A percentile compares a stretch with the other conserved stretches of the same genome.
phyloP scores from a whole-genome alignment of 1,139 yeast genomes.

The Wickerhamomyces sp. region DNA sequence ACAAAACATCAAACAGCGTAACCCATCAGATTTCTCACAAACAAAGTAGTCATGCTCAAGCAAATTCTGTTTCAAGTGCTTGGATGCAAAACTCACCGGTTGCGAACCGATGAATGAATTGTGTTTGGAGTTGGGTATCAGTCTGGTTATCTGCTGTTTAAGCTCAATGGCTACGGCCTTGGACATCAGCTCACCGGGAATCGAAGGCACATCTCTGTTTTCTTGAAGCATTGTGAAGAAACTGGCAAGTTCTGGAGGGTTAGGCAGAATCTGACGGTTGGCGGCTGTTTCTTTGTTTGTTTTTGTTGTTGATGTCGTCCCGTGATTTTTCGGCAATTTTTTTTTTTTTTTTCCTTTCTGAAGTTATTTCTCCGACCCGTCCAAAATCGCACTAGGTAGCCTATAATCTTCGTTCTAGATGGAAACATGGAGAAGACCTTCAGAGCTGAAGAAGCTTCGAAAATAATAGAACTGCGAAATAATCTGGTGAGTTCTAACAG shows the following conservation, averaged over 20 bases:
- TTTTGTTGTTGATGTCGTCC: no score
- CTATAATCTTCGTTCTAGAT: no score
- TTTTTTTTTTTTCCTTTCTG: no score
- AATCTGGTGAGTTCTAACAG: constrained; percentile 2
- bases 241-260: no score
- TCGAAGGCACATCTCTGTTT: constrained; percentile 68
- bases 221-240: constrained; percentile 25
- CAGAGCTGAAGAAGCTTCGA: constrained; percentile 9
- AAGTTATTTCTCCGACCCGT: no score
- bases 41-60: constrained; percentile 71
- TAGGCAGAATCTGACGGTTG: no score
- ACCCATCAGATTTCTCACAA: constrained; percentile 94
- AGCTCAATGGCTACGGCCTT: constrained; percentile 65
- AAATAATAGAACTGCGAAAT: constrained; percentile 15
- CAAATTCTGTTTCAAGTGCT: constrained; percentile 62
- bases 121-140: constrained; percentile 47
- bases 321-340: no score
- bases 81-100: constrained; percentile 84
- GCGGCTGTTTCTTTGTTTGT: no score
- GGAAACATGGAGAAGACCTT: background rate
- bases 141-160: constrained; percentile 62
- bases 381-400: no score
- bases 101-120: constrained; percentile 82
- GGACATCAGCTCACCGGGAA: constrained; percentile 79
- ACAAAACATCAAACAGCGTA: constrained; percentile 69